A percentile compares a stretch with the other conserved stretches of the same genome.
Evolutionary conservation across 345 rosid species (phyloP).

Genomic region (Melaleuca quinquenervia): DNA sequence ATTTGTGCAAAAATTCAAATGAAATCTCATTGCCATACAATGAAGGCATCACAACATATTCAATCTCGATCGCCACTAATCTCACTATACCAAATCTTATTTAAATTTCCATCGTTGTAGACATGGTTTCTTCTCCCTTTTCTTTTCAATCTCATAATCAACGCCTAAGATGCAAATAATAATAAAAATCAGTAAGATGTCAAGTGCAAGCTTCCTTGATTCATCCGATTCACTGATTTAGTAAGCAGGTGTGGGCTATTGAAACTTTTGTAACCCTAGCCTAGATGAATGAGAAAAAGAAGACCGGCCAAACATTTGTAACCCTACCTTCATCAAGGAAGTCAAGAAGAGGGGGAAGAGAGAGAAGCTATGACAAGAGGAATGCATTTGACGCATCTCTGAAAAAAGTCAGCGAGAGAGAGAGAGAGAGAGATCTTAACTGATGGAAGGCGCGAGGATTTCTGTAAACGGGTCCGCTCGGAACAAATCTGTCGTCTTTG

Average conservation of each 20-base stretch:
- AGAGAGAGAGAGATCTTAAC: slow-evolving; percentile 20
- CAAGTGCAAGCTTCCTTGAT: neutral
- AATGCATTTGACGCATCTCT: neutral
- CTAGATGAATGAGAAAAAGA: neutral
- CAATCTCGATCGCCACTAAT: neutral
- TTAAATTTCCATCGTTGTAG: neutral
- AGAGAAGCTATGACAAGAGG: neutral
- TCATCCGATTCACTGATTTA: neutral
- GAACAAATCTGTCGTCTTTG: slow-evolving; percentile 13
- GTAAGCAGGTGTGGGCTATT: neutral
- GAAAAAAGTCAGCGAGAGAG: neutral
- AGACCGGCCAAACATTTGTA: no score
- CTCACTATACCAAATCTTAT: neutral
- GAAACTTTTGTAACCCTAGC: neutral
- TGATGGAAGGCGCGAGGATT: slow-evolving; percentile 60
- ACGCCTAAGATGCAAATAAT: neutral
- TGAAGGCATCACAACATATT: neutral
- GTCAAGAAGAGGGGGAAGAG: neutral
- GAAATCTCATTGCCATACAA: neutral
- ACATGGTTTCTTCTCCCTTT: neutral
- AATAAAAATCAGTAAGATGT: neutral
- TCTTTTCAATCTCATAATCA: neutral
- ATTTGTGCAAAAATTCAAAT: neutral
- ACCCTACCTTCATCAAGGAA: no score
- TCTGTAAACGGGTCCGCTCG: slow-evolving; percentile 42